phyloP scores from a whole-genome alignment of 768 basidiomycete genomes.

The Tricholoma hemisulphureum region DNA sequence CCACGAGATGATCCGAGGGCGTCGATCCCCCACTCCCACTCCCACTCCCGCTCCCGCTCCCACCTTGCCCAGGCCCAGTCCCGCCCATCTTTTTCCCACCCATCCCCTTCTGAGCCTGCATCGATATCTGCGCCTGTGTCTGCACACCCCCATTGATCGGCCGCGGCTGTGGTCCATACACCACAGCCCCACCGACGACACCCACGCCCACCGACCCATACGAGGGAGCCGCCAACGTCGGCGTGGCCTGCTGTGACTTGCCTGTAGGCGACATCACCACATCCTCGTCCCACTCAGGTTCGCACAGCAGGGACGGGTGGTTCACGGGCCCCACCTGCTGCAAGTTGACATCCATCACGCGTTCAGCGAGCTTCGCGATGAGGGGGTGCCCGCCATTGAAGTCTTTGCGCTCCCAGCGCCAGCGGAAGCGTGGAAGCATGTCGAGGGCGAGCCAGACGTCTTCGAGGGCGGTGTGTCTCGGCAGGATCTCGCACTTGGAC shows the following conservation, averaged over 20 bases:
- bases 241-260: conserved; percentile 43
- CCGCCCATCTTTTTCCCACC: not conserved
- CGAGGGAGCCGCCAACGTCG: conserved; percentile 34
- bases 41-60: conserved; percentile 19
- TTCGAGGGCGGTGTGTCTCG: conserved; percentile 66
- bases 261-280: conserved; percentile 28
- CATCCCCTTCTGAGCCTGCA: not conserved
- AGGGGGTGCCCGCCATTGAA: conserved; percentile 79
- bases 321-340: conserved; percentile 50
- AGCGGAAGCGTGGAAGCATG: conserved; percentile 85
- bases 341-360: conserved; percentile 74
- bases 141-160: conserved; percentile 30
- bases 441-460: conserved; percentile 87
- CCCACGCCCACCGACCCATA: too few species aligned
- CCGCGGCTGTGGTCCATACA: conserved; percentile 39
- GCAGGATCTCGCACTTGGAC: conserved; percentile 68
- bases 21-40: conserved; percentile 34
- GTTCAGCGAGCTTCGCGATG: conserved; percentile 78
- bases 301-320: conserved; percentile 47
- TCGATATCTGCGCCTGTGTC: conserved; percentile 7
- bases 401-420: conserved; percentile 90
- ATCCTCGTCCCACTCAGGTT: conserved; percentile 57
- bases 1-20: conserved; percentile 50
- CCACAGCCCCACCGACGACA: conserved; percentile 12
- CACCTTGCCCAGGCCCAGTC: not conserved